Percentiles rank a stretch among this genome's conserved stretches.
Evolutionary conservation across 768 basidiomycete species (phyloP).

Genomic region (Hydnomerulius pinastri): DNA sequence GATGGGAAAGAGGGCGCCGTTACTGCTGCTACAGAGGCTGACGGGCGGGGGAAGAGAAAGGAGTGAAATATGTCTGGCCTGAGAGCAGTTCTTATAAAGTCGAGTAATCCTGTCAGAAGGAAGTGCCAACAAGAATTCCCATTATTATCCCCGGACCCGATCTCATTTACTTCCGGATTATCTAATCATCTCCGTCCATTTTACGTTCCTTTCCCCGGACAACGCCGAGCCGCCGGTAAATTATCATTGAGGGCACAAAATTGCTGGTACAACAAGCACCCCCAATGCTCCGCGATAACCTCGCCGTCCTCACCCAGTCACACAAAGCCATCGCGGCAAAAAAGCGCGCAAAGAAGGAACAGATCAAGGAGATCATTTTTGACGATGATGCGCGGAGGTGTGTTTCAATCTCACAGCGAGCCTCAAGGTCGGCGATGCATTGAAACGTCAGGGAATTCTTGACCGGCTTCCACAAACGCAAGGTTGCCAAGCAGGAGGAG

Average conservation of each 20-base stretch:
- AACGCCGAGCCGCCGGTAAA: conserved; percentile 14
- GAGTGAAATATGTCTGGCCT: conserved; percentile 33
- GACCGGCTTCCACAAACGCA: conserved; percentile 93
- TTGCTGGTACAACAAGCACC: conserved; percentile 13
- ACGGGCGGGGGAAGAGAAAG: conserved; percentile 16
- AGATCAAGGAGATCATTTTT: conserved; percentile 81
- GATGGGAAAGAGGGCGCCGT: background rate
- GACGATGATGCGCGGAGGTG: conserved; percentile 85
- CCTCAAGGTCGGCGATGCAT: conserved; percentile 5
- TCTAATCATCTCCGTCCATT: conserved; percentile 2
- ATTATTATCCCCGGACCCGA: conserved; percentile 8
- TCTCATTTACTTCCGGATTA: conserved; percentile 13
- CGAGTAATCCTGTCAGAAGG: conserved; percentile 8
- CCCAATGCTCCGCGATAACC: conserved; percentile 43
- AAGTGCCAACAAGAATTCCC: conserved; percentile 13
- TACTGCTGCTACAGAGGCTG: background rate
- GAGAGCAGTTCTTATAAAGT: conserved; percentile 36
- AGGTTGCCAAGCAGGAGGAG: conserved; percentile 79
- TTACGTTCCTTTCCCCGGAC: conserved; percentile 6
- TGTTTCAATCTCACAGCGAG: conserved; percentile 25
- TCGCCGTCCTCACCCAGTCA: conserved; percentile 60
- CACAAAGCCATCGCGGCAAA: conserved; percentile 67
- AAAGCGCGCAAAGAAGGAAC: conserved; percentile 60
- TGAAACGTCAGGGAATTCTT: conserved; percentile 71
- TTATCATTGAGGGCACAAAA: conserved; percentile 14